Base-by-base conservation (phyloP, 306 rosid genomes). In the Potentilla sterilis region DNA sequence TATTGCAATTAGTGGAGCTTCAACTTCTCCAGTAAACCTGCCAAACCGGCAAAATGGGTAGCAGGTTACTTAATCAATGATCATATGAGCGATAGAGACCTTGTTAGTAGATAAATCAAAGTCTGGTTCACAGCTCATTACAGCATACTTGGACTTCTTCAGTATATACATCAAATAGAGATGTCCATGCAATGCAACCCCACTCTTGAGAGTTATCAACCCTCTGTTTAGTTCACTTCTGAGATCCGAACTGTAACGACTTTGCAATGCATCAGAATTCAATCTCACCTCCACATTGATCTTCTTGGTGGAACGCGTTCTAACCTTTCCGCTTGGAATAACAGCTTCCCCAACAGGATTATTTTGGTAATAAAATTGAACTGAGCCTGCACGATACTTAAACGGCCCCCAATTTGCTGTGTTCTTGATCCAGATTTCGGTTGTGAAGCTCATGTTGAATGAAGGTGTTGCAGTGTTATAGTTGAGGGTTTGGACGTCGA, bases 221-320 rank as follows among this genome's bases (percentile, higher is more conserved):
- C 76, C 70, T 38, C 48, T 34, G 32, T 66, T 40, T 54, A 67
- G 19, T 6, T 67, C 34, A 10, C 34, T 32, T 1, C n/a, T 52
- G n/a, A 61, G 44, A 59, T 74, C 47, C 3, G 70, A 18, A 44
- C 4, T 11, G 15, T 19, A 10, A 43, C 47, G 28, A 21, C 35
- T 34, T 4, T 34, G 41, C 38, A 40, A 40, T 11, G 40, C 76
- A 37, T 38, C 38, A 0, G 75, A 72, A 21, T 40, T 54, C 52
- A 72, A n/a, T 37, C 43, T 72, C 43, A 72, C 72, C 2, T 13
- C 41, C 0, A 59, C 64, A 0, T 51, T 21, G 5, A 59, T 72
- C 19, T 77, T 77, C 12, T 69, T 77, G 41, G 81, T 77, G 3
- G 70, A 46, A 59, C 64, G 80, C 69, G 28, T 28, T 65, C 24